phyloP scores from a whole-genome alignment of 2,329 filamentous ascomycete species.

The Zymoseptoria passerinii region DNA sequence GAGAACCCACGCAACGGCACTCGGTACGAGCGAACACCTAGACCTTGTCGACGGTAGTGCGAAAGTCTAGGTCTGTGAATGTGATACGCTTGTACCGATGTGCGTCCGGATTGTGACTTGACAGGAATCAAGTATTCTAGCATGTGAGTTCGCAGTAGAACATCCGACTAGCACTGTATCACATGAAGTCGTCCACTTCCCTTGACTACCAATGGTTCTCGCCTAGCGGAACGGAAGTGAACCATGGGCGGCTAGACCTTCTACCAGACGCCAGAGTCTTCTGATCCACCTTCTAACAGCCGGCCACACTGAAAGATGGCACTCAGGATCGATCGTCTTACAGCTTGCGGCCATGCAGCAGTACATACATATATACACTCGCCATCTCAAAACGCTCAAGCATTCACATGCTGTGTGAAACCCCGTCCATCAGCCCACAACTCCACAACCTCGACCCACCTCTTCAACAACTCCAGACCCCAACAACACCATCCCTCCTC shows the following conservation, averaged over 20 bases:
- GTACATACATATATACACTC: not conserved
- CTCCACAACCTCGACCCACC: not conserved
- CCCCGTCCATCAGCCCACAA: too few relatives aligned
- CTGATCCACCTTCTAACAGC: too few relatives aligned
- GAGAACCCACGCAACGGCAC: not conserved
- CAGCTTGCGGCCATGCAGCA: not conserved
- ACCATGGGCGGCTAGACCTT: not conserved
- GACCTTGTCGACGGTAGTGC: not conserved
- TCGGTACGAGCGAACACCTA: not conserved
- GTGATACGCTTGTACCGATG: too few relatives aligned
- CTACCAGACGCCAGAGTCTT: not conserved
- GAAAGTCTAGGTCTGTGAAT: not conserved
- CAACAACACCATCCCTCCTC: constrained; percentile 75
- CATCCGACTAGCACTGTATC: too few relatives aligned
- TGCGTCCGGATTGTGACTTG: too few relatives aligned
- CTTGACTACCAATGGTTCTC: not conserved
- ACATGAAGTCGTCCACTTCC: too few relatives aligned
- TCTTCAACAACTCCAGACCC: constrained; percentile 71
- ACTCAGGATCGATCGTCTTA: too few relatives aligned
- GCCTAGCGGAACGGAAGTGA: not conserved
- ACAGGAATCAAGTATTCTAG: too few relatives aligned
- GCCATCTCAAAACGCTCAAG: too few relatives aligned
- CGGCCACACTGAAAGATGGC: too few relatives aligned
- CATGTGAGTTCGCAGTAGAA: too few relatives aligned
- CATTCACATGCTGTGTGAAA: not conserved